phyloP scores from a whole-genome alignment of 78 protist species.

The Dictyostelium capitatum region DNA sequence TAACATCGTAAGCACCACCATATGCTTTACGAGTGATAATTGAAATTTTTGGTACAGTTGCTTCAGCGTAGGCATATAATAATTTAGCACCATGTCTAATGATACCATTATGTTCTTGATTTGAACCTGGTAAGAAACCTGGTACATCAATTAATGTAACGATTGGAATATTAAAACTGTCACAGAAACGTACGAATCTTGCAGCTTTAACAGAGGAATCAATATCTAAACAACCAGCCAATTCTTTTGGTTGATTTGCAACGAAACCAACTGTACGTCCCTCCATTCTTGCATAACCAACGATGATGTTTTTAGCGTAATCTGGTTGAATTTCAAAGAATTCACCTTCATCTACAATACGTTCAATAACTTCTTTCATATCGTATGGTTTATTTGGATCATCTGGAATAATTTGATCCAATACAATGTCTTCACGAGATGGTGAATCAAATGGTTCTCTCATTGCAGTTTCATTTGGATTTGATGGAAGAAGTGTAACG shows the following conservation, averaged over 20 bases:
- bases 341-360: constrained; percentile 93
- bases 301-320: constrained; percentile 96
- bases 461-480: constrained; percentile 85
- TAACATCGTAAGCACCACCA: constrained; percentile 99
- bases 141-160: constrained; percentile 99
- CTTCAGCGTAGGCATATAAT: constrained; percentile 99
- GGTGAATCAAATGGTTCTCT: constrained; percentile 84
- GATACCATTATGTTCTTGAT: constrained; percentile 97
- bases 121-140: constrained; percentile 97
- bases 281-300: constrained; percentile 96
- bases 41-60: constrained; percentile 98
- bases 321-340: constrained; percentile 96
- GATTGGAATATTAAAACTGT: constrained; percentile 98
- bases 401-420: constrained; percentile 77
- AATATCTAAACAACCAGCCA: constrained; percentile 98
- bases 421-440: constrained; percentile 61
- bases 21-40: constrained; percentile 99
- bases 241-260: constrained; percentile 98
- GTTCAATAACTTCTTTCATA: constrained; percentile 94
- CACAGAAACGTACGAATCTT: constrained; percentile 97
- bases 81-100: constrained; percentile 99
- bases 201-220: constrained; percentile 97
- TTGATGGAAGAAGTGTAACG: constrained; percentile 91
- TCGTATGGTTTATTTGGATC: constrained; percentile 97
- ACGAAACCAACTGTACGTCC: constrained; percentile 98